phyloP scores from a whole-genome alignment of 305 asterid genomes.

The Rubia balearica region DNA sequence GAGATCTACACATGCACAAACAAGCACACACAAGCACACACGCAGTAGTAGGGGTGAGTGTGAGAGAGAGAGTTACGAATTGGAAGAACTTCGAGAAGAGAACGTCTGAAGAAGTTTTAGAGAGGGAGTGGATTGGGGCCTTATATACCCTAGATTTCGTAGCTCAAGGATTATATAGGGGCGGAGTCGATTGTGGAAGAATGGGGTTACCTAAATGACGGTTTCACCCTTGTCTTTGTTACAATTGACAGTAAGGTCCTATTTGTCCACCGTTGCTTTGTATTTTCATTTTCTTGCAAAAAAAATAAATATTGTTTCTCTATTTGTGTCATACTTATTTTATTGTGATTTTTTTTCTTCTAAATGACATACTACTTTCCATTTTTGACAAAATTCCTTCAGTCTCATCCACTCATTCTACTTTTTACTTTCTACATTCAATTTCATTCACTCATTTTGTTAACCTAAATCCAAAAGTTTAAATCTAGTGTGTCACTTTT shows the following conservation, averaged over 20 bases:
- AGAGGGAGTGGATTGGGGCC: slow-evolving; percentile 39
- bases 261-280: too few relatives aligned
- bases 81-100: neutral
- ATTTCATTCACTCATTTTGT: too few relatives aligned
- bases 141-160: slow-evolving; percentile 71
- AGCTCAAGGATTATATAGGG: slow-evolving; percentile 42
- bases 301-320: too few relatives aligned
- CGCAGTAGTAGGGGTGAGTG: neutral
- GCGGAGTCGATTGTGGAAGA: slow-evolving; percentile 18
- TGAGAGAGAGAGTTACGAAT: slow-evolving; percentile 3
- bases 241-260: neutral
- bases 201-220: slow-evolving; percentile 19
- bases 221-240: slow-evolving; percentile 18
- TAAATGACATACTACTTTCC: too few relatives aligned
- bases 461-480: too few relatives aligned
- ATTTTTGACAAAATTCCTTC: too few relatives aligned
- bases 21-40: neutral
- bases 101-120: neutral
- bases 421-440: too few relatives aligned
- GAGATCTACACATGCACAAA: neutral
- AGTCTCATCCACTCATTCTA: too few relatives aligned
- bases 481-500: too few relatives aligned
- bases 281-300: too few relatives aligned
- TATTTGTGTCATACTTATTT: too few relatives aligned
- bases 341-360: too few relatives aligned